These are phyloP conservation scores for Rhizoctonia solani DNA, from an alignment of 1,284 basidiomycete species.

Conservation along the genomic window DNA sequence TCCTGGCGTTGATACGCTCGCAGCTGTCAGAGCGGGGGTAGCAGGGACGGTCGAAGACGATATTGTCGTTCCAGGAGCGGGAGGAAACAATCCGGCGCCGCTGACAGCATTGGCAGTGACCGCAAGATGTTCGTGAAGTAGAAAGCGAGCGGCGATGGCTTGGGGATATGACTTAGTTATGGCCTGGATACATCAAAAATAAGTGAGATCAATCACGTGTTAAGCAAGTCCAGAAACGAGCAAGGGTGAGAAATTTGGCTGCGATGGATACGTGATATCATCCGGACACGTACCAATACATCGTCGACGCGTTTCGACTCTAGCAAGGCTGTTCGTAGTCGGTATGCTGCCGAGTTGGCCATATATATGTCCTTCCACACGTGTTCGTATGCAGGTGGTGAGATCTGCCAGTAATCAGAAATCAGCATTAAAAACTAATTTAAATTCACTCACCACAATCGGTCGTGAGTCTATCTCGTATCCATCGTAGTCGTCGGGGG, in stretches of 20 bases:
- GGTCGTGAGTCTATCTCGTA: constrained; percentile 16
- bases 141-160: constrained; percentile 17
- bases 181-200: constrained; percentile 1
- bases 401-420: constrained; percentile 2
- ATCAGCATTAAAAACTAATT: background rate
- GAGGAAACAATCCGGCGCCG: constrained; percentile 2
- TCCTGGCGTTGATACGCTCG: constrained; percentile 19
- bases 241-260: constrained; percentile 19
- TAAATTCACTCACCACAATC: constrained; percentile 9
- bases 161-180: constrained; percentile 18
- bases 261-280: constrained; percentile 1
- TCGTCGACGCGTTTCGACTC: constrained; percentile 15
- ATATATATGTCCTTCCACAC: constrained; percentile 25
- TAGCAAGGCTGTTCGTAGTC: constrained; percentile 3
- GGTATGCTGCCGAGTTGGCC: background rate
- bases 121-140: constrained; percentile 18
- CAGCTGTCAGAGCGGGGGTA: constrained; percentile 19
- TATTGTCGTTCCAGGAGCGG: constrained; percentile 25
- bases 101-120: background rate
- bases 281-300: constrained; percentile 1
- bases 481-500: background rate
- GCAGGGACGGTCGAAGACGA: constrained; percentile 27
- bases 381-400: constrained; percentile 25
- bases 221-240: constrained; percentile 13
- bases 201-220: background rate